Evolutionary conservation across 1,139 yeast species (phyloP).

Genomic region (Geotrichum citri-aurantii): DNA sequence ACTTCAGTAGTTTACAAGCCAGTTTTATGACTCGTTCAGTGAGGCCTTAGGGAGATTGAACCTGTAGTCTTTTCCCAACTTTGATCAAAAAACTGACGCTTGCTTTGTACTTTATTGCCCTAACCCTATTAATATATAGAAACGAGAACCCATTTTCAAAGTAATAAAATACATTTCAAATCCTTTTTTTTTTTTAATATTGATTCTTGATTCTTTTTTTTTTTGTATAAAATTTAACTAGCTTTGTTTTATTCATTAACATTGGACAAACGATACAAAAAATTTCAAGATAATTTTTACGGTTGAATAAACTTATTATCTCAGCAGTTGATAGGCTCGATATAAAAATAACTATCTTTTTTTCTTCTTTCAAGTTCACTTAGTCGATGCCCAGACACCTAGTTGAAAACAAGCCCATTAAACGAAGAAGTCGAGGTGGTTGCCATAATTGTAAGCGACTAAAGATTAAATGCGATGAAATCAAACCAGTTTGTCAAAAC

Average conservation of each 20-base stretch:
- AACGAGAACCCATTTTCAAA: background rate
- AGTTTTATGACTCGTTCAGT: background rate
- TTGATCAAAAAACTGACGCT: no score
- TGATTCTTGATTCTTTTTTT: background rate
- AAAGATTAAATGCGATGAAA: conserved; percentile 52
- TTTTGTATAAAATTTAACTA: background rate
- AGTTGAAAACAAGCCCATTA: conserved; percentile 23
- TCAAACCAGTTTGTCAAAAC: conserved; percentile 57
- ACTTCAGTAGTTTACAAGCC: no score
- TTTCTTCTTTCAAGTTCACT: background rate
- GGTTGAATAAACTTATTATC: no score
- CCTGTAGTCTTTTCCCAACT: background rate
- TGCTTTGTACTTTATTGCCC: no score
- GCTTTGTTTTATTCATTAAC: no score
- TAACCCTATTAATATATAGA: background rate
- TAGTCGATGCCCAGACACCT: conserved; percentile 15
- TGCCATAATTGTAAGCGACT: conserved; percentile 33
- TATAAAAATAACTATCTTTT: background rate
- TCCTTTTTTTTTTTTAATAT: background rate
- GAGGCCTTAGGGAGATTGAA: background rate
- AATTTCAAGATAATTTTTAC: background rate
- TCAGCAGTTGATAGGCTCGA: background rate
- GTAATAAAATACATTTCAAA: background rate
- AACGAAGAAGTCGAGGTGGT: conserved; percentile 31
- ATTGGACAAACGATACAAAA: background rate